Evolutionary conservation across 2,329 filamentous ascomycete genomes (phyloP).

Genomic region (Verticillium zaregamsianum): DNA sequence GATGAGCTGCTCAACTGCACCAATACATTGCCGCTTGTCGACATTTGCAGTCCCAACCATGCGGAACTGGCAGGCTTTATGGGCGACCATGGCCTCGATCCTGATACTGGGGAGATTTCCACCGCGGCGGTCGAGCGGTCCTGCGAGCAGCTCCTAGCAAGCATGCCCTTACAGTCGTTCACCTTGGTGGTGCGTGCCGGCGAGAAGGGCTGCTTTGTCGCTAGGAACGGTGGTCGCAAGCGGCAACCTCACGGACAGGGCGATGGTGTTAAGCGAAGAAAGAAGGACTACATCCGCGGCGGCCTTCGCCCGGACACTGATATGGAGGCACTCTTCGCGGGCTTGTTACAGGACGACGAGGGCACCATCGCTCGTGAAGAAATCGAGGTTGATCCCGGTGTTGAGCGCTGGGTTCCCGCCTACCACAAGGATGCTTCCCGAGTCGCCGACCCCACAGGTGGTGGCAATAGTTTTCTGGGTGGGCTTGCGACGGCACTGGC

Average conservation of each 20-base stretch:
- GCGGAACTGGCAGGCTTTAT: conserved; percentile 85
- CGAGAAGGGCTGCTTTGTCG: conserved; percentile 66
- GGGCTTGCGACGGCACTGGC: conserved; percentile 56
- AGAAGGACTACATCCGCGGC: conserved; percentile 43
- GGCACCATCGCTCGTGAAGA: conserved; percentile 52
- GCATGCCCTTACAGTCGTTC: conserved; percentile 61
- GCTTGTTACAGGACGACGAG: conserved; percentile 49
- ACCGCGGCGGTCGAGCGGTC: conserved; percentile 49
- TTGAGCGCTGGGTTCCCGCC: conserved; percentile 73
- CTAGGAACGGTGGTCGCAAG: conserved; percentile 52
- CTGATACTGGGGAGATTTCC: conserved; percentile 50
- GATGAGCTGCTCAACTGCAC: conserved; percentile 62
- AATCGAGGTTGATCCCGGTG: conserved; percentile 58
- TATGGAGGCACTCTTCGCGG: conserved; percentile 59
- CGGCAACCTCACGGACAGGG: conserved; percentile 25
- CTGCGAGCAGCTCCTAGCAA: conserved; percentile 59
- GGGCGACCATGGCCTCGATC: conserved; percentile 53
- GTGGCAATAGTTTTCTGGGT: conserved; percentile 83
- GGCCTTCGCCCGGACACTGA: conserved; percentile 57
- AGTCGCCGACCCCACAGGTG: conserved; percentile 90
- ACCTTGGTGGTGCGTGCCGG: conserved; percentile 68
- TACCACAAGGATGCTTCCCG: conserved; percentile 53
- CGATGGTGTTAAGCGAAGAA: conserved; percentile 27
- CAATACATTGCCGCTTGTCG: conserved; percentile 56
- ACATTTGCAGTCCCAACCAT: conserved; percentile 76